phyloP scores from a whole-genome alignment of 352 stramenopile species.

The Globisporangium cederbergense region DNA sequence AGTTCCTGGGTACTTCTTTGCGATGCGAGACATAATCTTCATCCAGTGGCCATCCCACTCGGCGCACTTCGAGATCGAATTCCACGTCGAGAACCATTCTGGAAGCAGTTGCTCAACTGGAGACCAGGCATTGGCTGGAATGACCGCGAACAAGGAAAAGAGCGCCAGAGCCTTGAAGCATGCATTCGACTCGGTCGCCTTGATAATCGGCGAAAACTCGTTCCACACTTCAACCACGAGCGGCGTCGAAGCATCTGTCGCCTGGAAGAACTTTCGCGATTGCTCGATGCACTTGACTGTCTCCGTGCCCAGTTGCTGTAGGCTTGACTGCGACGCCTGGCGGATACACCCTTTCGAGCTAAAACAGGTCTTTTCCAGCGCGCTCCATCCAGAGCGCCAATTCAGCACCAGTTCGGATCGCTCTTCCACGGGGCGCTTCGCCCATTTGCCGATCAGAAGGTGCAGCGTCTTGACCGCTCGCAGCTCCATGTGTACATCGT shows the following conservation, averaged over 20 bases:
- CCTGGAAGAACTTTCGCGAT: conserved; percentile 42
- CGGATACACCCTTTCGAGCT: conserved; percentile 28
- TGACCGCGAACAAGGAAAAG: conserved; percentile 53
- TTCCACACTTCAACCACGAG: conserved; percentile 51
- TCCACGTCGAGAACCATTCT: conserved; percentile 58
- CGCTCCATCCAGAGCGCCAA: conserved; percentile 43
- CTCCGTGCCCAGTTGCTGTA: conserved; percentile 32
- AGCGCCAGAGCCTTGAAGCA: conserved; percentile 59
- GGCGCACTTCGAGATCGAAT: conserved; percentile 39
- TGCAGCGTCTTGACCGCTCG: conserved; percentile 34
- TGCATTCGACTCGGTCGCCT: conserved; percentile 40
- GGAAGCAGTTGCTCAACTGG: conserved; percentile 30
- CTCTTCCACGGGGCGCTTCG: conserved; percentile 24
- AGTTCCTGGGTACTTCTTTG: conserved; percentile 41
- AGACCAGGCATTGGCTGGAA: conserved; percentile 16
- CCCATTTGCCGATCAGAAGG: conserved; percentile 58
- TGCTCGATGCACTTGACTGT: conserved; percentile 52
- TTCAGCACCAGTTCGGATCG: conserved; percentile 26
- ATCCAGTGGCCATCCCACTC: conserved; percentile 79
- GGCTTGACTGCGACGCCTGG: conserved; percentile 32
- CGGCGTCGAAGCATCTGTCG: conserved; percentile 21
- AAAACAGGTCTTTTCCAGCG: conserved; percentile 56
- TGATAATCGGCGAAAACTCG: conserved; percentile 36
- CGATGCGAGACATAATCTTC: conserved; percentile 60
- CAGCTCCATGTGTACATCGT: conserved; percentile 54